A percentile compares a stretch with the other conserved stretches of the same genome.
phyloP scores from a whole-genome alignment of 345 rosid species.

The Salix exigua region DNA sequence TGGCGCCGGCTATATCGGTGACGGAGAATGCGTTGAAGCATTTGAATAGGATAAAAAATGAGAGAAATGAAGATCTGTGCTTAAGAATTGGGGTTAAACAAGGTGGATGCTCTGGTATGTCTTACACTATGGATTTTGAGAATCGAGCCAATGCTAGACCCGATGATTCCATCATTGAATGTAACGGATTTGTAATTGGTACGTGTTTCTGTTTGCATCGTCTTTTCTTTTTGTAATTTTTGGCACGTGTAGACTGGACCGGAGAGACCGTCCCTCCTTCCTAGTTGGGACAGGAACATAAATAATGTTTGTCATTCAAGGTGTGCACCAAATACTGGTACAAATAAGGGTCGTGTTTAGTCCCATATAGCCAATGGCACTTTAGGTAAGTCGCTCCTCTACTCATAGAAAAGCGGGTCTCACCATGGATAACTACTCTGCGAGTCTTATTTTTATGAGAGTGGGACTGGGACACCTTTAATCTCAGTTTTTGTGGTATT shows the following conservation, averaged over 20 bases:
- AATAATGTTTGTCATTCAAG: neutral
- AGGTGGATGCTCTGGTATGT: conserved; percentile 98
- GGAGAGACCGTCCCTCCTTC: neutral
- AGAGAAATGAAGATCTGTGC: conserved; percentile 67
- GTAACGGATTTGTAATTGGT: conserved; percentile 78
- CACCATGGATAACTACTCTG: neutral
- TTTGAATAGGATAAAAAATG: conserved; percentile 72
- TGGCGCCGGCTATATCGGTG: conserved; percentile 69
- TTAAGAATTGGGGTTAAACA: conserved; percentile 90
- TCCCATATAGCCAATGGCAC: neutral
- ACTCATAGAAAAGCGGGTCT: neutral
- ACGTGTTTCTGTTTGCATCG: conserved; percentile 11
- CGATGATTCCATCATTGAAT: conserved; percentile 75
- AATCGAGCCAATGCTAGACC: conserved; percentile 56
- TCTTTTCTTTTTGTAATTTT: neutral
- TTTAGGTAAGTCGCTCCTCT: neutral
- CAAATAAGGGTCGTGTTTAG: neutral
- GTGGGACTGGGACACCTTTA: neutral
- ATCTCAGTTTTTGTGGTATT: neutral
- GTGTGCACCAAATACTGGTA: neutral
- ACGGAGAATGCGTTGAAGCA: conserved; percentile 79
- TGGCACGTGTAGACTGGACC: neutral
- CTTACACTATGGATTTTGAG: conserved; percentile 93
- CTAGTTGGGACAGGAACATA: neutral
- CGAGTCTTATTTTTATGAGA: neutral